Conservation (phyloP, 805 yeast species). For the Saturnispora quitensis region DNA sequence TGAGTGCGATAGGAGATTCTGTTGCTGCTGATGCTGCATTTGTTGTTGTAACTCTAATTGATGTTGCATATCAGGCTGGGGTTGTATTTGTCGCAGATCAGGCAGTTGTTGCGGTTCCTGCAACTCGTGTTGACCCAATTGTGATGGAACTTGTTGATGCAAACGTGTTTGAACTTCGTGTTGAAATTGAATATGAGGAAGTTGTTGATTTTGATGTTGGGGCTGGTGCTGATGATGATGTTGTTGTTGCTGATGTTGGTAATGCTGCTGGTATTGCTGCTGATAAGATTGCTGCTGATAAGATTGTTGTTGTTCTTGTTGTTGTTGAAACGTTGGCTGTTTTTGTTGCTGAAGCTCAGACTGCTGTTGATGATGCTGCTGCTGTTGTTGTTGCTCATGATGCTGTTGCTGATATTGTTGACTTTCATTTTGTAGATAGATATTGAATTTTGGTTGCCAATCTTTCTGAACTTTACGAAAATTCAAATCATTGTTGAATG, state of each 20-base stretch:
- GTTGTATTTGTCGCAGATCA: not conserved
- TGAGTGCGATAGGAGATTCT: not conserved
- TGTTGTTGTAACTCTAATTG: not conserved
- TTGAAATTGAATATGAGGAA: not conserved
- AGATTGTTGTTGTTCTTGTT: not conserved
- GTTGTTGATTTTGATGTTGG: not conserved
- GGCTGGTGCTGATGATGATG: not conserved
- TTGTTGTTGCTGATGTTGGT: not conserved
- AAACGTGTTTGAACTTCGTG: not conserved
- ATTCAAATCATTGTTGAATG: not conserved
- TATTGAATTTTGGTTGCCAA: constrained; percentile 14
- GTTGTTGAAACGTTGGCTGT: not conserved
- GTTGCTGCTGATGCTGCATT: not conserved
- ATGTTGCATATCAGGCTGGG: not conserved
- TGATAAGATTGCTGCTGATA: not conserved
- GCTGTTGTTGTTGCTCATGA: not conserved
- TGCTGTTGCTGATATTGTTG: not conserved
- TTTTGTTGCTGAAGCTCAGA: not conserved
- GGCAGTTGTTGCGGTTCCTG: not conserved
- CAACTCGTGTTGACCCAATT: not conserved
- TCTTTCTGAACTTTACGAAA: constrained; percentile 12
- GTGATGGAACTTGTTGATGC: not conserved
- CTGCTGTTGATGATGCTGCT: not conserved
- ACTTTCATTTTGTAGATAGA: not conserved
- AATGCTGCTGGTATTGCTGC: not conserved